phyloP scores from a whole-genome alignment of 1,139 yeast genomes.

The Nadsonia commutata region DNA sequence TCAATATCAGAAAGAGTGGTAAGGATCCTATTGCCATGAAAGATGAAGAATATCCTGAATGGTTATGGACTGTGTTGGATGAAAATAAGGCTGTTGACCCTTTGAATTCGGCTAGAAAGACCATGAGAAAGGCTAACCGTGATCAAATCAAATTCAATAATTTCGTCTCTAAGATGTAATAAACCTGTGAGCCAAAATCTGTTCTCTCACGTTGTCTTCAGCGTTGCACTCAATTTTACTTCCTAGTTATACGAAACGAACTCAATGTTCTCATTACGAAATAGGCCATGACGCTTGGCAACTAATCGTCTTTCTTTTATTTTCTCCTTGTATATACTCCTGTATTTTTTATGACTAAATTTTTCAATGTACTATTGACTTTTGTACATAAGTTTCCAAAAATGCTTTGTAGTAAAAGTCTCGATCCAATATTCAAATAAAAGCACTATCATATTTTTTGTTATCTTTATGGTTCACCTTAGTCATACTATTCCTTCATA shows the following conservation, averaged over 20 bases:
- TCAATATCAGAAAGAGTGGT: slow-evolving; percentile 65
- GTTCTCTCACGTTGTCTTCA: too few species aligned
- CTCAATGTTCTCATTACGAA: too few species aligned
- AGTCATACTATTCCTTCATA: too few species aligned
- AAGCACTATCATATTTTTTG: too few species aligned
- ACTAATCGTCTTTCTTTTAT: background rate
- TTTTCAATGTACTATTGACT: background rate
- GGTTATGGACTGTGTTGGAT: slow-evolving; percentile 89
- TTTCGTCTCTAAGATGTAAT: slow-evolving; percentile 31
- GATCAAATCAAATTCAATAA: slow-evolving; percentile 63
- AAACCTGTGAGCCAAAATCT: too few species aligned
- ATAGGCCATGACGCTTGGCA: background rate
- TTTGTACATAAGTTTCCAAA: too few species aligned
- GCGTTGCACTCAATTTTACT: too few species aligned
- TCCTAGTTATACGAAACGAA: too few species aligned
- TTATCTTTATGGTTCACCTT: too few species aligned
- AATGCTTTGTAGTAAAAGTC: too few species aligned
- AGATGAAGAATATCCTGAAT: slow-evolving; percentile 81
- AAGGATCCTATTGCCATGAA: slow-evolving; percentile 83
- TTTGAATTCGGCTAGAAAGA: slow-evolving; percentile 52
- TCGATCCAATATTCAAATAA: too few species aligned
- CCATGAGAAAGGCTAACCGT: slow-evolving; percentile 53
- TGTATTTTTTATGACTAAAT: background rate
- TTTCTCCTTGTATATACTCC: background rate
- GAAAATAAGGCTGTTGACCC: slow-evolving; percentile 44